A percentile compares a stretch with the other conserved stretches of the same genome.
Conservation (phyloP, 768 basidiomycete species). For the Pleurotus pulmonarius region DNA sequence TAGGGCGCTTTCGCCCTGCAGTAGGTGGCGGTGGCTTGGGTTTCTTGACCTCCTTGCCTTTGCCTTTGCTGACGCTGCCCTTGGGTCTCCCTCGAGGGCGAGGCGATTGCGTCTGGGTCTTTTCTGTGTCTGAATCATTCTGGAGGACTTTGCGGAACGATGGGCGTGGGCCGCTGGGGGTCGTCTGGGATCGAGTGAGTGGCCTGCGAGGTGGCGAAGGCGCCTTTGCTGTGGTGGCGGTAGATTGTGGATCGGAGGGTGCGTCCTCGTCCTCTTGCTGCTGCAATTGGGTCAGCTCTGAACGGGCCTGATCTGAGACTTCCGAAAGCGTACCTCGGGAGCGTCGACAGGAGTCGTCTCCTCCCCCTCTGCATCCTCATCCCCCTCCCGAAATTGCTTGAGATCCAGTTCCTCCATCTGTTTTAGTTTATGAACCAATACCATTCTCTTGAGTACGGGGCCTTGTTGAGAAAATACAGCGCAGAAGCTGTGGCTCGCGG, state of each 20-base stretch:
- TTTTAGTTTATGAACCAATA: slow-evolving; percentile 18
- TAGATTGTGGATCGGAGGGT: slow-evolving; percentile 1
- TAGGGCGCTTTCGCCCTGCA: slow-evolving; percentile 6
- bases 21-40: background rate
- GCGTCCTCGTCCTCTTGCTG: background rate
- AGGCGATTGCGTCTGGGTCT: background rate
- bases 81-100: background rate
- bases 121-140: background rate
- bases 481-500: background rate
- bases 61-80: slow-evolving; percentile 1
- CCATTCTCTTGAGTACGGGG: slow-evolving; percentile 12
- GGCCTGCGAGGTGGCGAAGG: slow-evolving; percentile 19
- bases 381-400: slow-evolving; percentile 7
- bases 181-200: slow-evolving; percentile 33
- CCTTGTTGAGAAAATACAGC: background rate
- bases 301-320: background rate
- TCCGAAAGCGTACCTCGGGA: slow-evolving; percentile 8
- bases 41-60: slow-evolving; percentile 1
- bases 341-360: slow-evolving; percentile 8
- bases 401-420: slow-evolving; percentile 13
- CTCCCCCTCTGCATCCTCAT: slow-evolving; percentile 4
- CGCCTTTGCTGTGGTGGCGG: background rate
- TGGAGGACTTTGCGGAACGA: slow-evolving; percentile 22
- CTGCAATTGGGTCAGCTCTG: background rate
- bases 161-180: slow-evolving; percentile 13